Percentiles rank a stretch among this genome's conserved stretches.
These are phyloP conservation scores for Phaeomoniella chlamydospora DNA, from an alignment of 2,329 filamentous ascomycete genomes.

Conservation along the genomic window DNA sequence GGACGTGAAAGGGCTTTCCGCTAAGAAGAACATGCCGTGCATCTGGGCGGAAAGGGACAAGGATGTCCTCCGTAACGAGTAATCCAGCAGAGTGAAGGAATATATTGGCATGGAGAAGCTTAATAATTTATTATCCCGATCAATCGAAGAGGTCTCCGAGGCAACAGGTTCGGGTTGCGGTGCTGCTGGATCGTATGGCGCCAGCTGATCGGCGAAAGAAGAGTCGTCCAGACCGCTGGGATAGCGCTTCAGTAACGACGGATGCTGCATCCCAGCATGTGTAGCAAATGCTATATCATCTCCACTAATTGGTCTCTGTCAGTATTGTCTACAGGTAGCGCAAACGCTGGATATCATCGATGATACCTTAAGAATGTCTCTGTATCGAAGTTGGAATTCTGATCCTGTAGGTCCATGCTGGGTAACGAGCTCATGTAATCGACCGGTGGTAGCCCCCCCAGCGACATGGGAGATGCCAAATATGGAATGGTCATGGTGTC, in stretches of 20 bases:
- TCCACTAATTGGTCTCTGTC: constrained; percentile 23
- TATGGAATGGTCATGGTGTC: constrained; percentile 51
- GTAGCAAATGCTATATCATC: constrained; percentile 37
- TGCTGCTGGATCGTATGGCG: constrained; percentile 25
- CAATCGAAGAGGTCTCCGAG: constrained; percentile 42
- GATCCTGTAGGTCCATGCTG: constrained; percentile 40
- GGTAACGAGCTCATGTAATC: constrained; percentile 34
- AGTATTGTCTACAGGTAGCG: too few relatives aligned
- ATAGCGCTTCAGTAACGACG: constrained; percentile 32
- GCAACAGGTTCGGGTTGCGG: constrained; percentile 24
- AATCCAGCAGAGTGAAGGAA: constrained; percentile 46
- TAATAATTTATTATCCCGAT: constrained; percentile 57
- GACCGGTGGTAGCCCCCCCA: constrained; percentile 34
- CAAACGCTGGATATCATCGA: too few relatives aligned
- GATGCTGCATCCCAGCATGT: constrained; percentile 20
- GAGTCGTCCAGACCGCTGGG: constrained; percentile 31
- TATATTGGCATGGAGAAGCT: constrained; percentile 53
- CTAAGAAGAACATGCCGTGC: constrained; percentile 56
- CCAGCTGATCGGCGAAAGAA: constrained; percentile 33
- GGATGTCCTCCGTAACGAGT: constrained; percentile 39
- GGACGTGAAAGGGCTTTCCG: constrained; percentile 48
- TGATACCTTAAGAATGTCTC: constrained; percentile 49
- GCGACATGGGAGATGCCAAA: constrained; percentile 40
- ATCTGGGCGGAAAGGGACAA: constrained; percentile 47
- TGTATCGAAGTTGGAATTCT: constrained; percentile 44